A percentile compares a stretch with the other conserved stretches of the same genome.
These are phyloP conservation scores for Xylaria sp. DNA, from an alignment of 2,329 filamentous ascomycete species.

Conservation along the genomic window DNA sequence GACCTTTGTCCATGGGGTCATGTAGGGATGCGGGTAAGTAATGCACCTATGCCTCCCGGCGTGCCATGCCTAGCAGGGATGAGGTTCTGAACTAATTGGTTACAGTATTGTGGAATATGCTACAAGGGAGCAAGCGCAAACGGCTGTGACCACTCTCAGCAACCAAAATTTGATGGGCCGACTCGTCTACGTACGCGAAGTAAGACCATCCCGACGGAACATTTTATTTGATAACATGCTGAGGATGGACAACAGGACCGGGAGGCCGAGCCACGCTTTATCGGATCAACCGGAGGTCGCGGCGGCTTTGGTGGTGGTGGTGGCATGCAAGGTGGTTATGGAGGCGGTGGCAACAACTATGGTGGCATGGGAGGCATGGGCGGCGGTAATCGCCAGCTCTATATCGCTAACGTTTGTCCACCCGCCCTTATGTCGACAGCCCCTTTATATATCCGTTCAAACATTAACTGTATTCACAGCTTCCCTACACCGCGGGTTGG, in stretches of 20 bases:
- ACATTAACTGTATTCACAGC: constrained; percentile 60
- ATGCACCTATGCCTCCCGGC: neutral
- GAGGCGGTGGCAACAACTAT: constrained; percentile 61
- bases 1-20: constrained; percentile 80
- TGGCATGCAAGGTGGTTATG: constrained; percentile 55
- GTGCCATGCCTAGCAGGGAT: neutral
- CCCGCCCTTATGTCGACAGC: constrained; percentile 44
- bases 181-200: constrained; percentile 98
- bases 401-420: constrained; percentile 93
- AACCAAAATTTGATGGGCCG: constrained; percentile 99
- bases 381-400: constrained; percentile 85
- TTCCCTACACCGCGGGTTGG: constrained; percentile 97
- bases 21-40: constrained; percentile 99
- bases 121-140: constrained; percentile 97
- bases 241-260: constrained; percentile 70
- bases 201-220: constrained; percentile 50
- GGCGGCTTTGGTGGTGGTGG: constrained; percentile 60
- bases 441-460: constrained; percentile 24
- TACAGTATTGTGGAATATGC: constrained; percentile 99
- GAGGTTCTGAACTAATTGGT: constrained; percentile 40
- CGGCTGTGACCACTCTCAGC: constrained; percentile 95
- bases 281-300: constrained; percentile 69
- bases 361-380: constrained; percentile 56
- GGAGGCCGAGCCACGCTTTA: constrained; percentile 96
- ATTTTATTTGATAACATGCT: constrained; percentile 29